Conservation (phyloP, 352 stramenopile genomes). For the Phytophthora brassicae region DNA sequence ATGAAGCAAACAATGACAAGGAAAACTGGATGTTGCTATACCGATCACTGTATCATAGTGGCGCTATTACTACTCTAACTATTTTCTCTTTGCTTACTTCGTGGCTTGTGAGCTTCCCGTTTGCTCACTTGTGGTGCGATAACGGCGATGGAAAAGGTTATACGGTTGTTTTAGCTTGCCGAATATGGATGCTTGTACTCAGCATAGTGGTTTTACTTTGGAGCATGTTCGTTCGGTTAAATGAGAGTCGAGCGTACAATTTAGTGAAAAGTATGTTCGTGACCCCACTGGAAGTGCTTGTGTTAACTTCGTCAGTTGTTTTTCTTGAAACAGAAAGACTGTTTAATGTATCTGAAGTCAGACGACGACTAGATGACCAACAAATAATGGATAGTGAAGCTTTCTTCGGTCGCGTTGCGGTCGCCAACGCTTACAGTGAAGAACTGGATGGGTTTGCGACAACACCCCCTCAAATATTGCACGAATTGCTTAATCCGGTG, state of each 20-base stretch:
- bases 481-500: slow-evolving; percentile 39
- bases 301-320: slow-evolving; percentile 28
- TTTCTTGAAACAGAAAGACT: slow-evolving; percentile 24
- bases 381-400: slow-evolving; percentile 31
- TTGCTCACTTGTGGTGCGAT: slow-evolving; percentile 50
- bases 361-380: slow-evolving; percentile 45
- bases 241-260: slow-evolving; percentile 45
- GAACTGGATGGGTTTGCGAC: slow-evolving; percentile 45
- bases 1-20: slow-evolving; percentile 8
- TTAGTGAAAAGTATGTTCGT: slow-evolving; percentile 45
- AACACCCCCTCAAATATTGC: slow-evolving; percentile 30
- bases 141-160: slow-evolving; percentile 22
- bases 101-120: slow-evolving; percentile 51
- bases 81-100: slow-evolving; percentile 47
- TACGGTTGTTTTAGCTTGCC: slow-evolving; percentile 38
- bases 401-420: slow-evolving; percentile 35
- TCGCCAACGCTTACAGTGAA: slow-evolving; percentile 56
- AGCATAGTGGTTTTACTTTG: slow-evolving; percentile 44
- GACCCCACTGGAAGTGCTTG: slow-evolving; percentile 39
- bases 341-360: slow-evolving; percentile 32
- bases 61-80: slow-evolving; percentile 39
- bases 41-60: slow-evolving; percentile 55
- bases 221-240: slow-evolving; percentile 27
- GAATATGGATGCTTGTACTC: slow-evolving; percentile 55
- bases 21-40: slow-evolving; percentile 52